Percentiles rank a stretch among this genome's conserved stretches.
phyloP scores from a whole-genome alignment of 495 filamentous ascomycete species.

The Amphirosellinia nigrospora region DNA sequence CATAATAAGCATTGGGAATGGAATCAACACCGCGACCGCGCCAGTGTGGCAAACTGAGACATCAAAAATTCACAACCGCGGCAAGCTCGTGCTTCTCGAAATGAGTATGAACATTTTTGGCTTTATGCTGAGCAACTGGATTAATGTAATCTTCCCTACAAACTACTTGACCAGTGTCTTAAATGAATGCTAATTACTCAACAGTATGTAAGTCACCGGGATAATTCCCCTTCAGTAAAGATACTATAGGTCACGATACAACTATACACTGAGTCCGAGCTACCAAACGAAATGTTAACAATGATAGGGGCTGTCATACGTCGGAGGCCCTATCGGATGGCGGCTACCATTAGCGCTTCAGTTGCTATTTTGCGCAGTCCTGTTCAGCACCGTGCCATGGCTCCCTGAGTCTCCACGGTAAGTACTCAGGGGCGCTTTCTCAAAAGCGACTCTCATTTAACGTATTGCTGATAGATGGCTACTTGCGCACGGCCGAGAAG shows the following conservation, averaged over 20 bases:
- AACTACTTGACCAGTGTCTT: background rate
- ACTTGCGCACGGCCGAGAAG: conserved; percentile 43
- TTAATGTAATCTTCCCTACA: conserved; percentile 42
- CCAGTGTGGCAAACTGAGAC: conserved; percentile 72
- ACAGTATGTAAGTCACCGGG: conserved; percentile 5
- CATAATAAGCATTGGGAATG: conserved; percentile 64
- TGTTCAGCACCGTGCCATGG: conserved; percentile 43
- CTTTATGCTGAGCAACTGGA: conserved; percentile 66
- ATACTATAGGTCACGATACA: background rate
- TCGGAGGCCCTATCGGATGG: conserved; percentile 45
- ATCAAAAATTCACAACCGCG: conserved; percentile 62
- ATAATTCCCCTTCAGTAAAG: background rate
- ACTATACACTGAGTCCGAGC: background rate
- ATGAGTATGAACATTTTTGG: conserved; percentile 67
- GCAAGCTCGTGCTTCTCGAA: conserved; percentile 66
- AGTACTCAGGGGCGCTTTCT: background rate
- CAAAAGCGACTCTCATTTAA: background rate
- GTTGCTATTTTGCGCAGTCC: conserved; percentile 49
- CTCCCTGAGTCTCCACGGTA: conserved; percentile 48
- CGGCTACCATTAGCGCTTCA: conserved; percentile 55
- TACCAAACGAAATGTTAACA: background rate
- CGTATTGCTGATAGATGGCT: conserved; percentile 38
- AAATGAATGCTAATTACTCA: background rate
- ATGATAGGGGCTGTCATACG: conserved; percentile 61
- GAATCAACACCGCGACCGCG: conserved; percentile 67